Percentiles rank a stretch among this genome's conserved stretches.
These are phyloP conservation scores for Kandelia obovata DNA, from an alignment of 345 rosid genomes.

Conservation along the genomic window DNA sequence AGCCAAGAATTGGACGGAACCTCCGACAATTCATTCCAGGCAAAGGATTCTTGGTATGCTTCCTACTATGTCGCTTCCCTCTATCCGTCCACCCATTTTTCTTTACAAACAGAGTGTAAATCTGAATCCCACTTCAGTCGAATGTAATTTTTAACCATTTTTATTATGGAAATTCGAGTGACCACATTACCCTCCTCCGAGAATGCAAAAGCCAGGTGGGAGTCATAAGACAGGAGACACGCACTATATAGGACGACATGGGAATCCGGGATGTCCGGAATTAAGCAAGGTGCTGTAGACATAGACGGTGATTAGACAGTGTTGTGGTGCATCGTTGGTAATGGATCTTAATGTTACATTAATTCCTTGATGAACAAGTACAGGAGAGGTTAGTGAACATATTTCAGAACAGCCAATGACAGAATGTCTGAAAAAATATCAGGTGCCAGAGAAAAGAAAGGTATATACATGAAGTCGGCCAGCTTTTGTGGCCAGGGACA, in stretches of 20 bases:
- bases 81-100: too few relatives aligned
- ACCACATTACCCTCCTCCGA: too few relatives aligned
- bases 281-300: not conserved
- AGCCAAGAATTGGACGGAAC: too few relatives aligned
- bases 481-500: conserved; percentile 20
- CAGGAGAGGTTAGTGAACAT: not conserved
- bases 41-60: too few relatives aligned
- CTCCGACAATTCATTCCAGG: too few relatives aligned
- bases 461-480: conserved; percentile 20
- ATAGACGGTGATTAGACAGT: conserved; percentile 15
- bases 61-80: too few relatives aligned
- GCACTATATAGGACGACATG: not conserved
- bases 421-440: conserved; percentile 36
- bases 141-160: too few relatives aligned
- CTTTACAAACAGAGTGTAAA: too few relatives aligned
- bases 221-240: not conserved
- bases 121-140: too few relatives aligned
- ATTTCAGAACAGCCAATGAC: conserved; percentile 23
- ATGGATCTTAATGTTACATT: not conserved
- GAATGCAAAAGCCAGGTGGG: not conserved
- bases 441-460: conserved; percentile 7
- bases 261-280: conserved; percentile 11
- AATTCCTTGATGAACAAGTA: not conserved
- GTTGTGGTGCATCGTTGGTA: conserved; percentile 10
- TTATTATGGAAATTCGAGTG: too few relatives aligned